phyloP scores from a whole-genome alignment of 2,329 filamentous ascomycete genomes.

The Talaromyces sp. region DNA sequence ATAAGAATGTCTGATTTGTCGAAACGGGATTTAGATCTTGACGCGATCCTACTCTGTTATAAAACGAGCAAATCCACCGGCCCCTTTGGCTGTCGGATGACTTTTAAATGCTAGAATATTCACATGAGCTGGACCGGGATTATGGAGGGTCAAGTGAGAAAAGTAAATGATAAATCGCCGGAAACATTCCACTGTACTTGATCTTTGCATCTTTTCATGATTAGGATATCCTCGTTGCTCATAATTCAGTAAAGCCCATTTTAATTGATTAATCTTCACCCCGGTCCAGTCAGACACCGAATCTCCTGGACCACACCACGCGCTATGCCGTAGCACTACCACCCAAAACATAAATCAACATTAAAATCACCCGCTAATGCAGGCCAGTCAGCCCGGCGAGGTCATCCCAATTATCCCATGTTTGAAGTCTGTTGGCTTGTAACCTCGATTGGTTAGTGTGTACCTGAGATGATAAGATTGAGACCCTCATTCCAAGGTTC shows the following conservation, averaged over 20 bases:
- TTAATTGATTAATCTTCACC: too few relatives aligned
- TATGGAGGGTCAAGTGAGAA: neutral
- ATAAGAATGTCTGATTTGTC: neutral
- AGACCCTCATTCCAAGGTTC: neutral
- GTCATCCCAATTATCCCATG: neutral
- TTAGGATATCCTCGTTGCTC: too few relatives aligned
- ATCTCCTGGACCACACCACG: neutral
- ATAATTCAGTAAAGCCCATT: too few relatives aligned
- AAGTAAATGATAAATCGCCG: neutral
- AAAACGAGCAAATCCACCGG: neutral
- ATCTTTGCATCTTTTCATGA: too few relatives aligned
- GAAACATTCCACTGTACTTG: neutral
- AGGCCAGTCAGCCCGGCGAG: neutral
- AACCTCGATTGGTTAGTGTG: neutral
- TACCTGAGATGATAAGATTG: neutral
- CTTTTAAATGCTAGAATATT: neutral
- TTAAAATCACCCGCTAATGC: slow-evolving; percentile 2
- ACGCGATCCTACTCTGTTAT: slow-evolving; percentile 11
- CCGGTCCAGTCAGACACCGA: neutral
- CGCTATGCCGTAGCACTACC: neutral
- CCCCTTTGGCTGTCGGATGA: slow-evolving; percentile 2
- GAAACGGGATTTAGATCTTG: neutral
- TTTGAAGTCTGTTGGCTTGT: neutral
- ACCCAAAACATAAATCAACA: neutral
- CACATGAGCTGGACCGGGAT: neutral